These are phyloP conservation scores for Metschnikowia lachancei DNA, from an alignment of 805 yeast species.

Conservation along the genomic window DNA sequence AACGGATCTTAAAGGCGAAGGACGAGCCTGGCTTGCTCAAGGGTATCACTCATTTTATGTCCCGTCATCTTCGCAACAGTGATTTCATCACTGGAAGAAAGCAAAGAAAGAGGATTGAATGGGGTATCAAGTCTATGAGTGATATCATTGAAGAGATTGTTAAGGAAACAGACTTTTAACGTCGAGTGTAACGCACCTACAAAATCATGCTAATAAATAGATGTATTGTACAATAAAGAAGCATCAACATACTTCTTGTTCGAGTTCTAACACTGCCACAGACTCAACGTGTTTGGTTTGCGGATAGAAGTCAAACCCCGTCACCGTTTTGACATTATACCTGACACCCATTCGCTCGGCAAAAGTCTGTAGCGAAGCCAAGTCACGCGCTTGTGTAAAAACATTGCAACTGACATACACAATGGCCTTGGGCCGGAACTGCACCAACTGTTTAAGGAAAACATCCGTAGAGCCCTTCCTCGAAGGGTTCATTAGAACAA, in stretches of 20 bases:
- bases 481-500: conserved; percentile 46
- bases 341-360: conserved; percentile 16
- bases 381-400: conserved; percentile 45
- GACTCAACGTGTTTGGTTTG: conserved; percentile 60
- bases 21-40: conserved; percentile 57
- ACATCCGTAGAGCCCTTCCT: conserved; percentile 39
- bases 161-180: conserved; percentile 12
- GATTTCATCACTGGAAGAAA: conserved; percentile 51
- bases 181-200: no score
- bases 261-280: conserved; percentile 44
- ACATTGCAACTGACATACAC: conserved; percentile 46
- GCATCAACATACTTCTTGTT: conserved; percentile 2
- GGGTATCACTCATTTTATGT: conserved; percentile 65
- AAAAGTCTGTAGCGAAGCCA: conserved; percentile 28
- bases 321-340: conserved; percentile 23
- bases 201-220: no score
- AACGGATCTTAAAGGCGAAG: conserved; percentile 51
- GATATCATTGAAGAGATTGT: conserved; percentile 51
- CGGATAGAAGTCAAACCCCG: conserved; percentile 50
- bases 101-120: conserved; percentile 55
- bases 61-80: conserved; percentile 44
- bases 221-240: no score
- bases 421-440: conserved; percentile 37
- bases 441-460: conserved; percentile 36
- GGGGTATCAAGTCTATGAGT: conserved; percentile 61